phyloP scores from a whole-genome alignment of 768 basidiomycete species.

The Ephemerocybe angulata region DNA sequence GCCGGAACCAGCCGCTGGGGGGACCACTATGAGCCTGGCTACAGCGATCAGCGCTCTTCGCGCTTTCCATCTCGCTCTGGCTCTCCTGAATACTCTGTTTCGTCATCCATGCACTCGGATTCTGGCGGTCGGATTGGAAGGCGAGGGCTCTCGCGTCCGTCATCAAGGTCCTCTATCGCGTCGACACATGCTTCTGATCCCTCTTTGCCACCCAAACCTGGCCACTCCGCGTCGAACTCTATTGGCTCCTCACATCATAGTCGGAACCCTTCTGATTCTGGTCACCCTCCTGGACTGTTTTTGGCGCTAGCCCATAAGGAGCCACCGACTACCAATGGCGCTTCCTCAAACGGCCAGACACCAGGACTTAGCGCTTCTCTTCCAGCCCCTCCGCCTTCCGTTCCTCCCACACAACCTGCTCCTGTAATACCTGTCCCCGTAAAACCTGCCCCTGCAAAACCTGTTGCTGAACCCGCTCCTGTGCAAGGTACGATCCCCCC shows the following conservation, averaged over 20 bases:
- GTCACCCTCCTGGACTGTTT: neutral
- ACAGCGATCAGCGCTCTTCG: neutral
- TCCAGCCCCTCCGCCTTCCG: too few species aligned
- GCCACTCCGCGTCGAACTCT: neutral
- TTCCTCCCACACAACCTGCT: too few species aligned
- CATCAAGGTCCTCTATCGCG: conserved; percentile 56
- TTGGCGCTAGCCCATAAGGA: neutral
- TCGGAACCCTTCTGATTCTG: neutral
- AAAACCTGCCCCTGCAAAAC: too few species aligned
- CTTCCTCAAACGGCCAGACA: neutral
- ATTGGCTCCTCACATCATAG: neutral
- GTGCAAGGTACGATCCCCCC: neutral
- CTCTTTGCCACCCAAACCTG: neutral
- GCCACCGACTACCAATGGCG: neutral
- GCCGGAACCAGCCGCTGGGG: conserved; percentile 19
- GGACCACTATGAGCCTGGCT: conserved; percentile 23
- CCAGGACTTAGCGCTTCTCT: too few species aligned
- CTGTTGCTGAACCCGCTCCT: too few species aligned
- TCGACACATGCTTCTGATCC: conserved; percentile 42
- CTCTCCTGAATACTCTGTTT: conserved; percentile 1
- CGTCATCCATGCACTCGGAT: conserved; percentile 8
- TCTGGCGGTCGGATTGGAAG: conserved; percentile 15
- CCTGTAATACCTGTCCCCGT: too few species aligned
- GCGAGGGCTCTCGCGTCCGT: conserved; percentile 37
- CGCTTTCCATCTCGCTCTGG: conserved; percentile 1